phyloP scores from a whole-genome alignment of 345 rosid genomes.

The Lepidium didymum region DNA sequence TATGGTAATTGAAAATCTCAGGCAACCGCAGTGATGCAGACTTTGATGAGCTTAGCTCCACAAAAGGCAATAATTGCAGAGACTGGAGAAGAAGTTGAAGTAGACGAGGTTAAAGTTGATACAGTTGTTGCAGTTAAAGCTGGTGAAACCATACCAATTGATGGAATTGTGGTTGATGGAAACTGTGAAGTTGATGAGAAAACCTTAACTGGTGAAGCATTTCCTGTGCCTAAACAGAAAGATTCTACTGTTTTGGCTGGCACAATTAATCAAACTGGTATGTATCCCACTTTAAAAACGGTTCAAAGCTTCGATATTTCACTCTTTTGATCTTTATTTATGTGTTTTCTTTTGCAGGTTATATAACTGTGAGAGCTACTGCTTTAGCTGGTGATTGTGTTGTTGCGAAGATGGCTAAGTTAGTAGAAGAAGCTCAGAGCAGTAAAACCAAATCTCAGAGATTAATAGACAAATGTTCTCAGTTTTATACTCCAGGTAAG shows the following conservation, averaged over 20 bases:
- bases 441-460: conserved; percentile 70
- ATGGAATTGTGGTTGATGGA: conserved; percentile 82
- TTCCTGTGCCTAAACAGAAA: conserved; percentile 65
- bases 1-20: conserved; percentile 18
- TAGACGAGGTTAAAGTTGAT: conserved; percentile 53
- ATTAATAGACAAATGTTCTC: conserved; percentile 62
- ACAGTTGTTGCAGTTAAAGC: conserved; percentile 72
- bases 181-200: conserved; percentile 89
- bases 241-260: conserved; percentile 89
- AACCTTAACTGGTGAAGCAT: conserved; percentile 83
- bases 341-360: conserved; percentile 36
- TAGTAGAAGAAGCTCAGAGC: conserved; percentile 95
- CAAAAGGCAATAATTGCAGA: conserved; percentile 74
- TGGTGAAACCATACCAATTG: conserved; percentile 81
- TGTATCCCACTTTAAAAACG: not conserved
- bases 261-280: conserved; percentile 70
- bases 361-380: conserved; percentile 64
- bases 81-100: conserved; percentile 82
- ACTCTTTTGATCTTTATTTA: not conserved
- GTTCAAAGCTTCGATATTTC: not conserved
- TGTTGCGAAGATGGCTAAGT: conserved; percentile 84
- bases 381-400: conserved; percentile 76
- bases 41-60: conserved; percentile 77
- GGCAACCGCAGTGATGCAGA: conserved; percentile 83
- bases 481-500: conserved; percentile 80